Base-by-base conservation (phyloP, 805 yeast genomes). In the Candida insectalens region DNA sequence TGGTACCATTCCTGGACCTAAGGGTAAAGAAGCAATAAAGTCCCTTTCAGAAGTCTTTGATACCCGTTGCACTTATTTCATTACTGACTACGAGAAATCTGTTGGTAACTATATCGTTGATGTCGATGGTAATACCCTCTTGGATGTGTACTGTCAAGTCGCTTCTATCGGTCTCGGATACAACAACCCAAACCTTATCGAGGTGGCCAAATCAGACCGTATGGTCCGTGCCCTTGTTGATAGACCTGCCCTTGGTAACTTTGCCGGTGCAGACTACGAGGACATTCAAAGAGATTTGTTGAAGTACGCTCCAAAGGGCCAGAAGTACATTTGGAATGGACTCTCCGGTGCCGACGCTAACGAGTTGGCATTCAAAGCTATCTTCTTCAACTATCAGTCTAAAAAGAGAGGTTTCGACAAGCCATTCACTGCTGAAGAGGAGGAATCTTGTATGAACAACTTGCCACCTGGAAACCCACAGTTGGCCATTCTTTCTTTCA, bases 391-490 rank as follows among this genome's bases (percentile, higher is more conserved):
- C 67, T 79, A 79, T 58, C 85, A 78, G 50, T 60, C 74, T 36
- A 63, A 70, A 50, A 66, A 67, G 60, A 77, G 94, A 60, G 84
- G 88, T 36, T 71, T 62, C 51, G 53, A 57, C 35, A 59, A 64
- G n/a, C 65, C 64, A 17, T 83, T 82, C 60, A 55, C 88, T 5
- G 51, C 56, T 8, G 84, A 78, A 51, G 96, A 88, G 60, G 69
- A 72, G 55, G 57, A 46, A 14, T 62, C 88, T 3, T 79, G 78
- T 38, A 88, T 88, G 96, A 62, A 69, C 43, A 85, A 85, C 59
- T 63, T 68, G 46, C 71, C 83, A 19, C 97, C 97, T 34, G 96
- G 96, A 37, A 71, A 94, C 31, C 94, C 96, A 23, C 82, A 81
- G 25, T 60, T 83, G 46, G 85, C 95, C 33, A 81, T 88, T 41